These are phyloP conservation scores for Chlamydomonas sp. DNA, from an alignment of 139 green algal species.

Conservation along the genomic window DNA sequence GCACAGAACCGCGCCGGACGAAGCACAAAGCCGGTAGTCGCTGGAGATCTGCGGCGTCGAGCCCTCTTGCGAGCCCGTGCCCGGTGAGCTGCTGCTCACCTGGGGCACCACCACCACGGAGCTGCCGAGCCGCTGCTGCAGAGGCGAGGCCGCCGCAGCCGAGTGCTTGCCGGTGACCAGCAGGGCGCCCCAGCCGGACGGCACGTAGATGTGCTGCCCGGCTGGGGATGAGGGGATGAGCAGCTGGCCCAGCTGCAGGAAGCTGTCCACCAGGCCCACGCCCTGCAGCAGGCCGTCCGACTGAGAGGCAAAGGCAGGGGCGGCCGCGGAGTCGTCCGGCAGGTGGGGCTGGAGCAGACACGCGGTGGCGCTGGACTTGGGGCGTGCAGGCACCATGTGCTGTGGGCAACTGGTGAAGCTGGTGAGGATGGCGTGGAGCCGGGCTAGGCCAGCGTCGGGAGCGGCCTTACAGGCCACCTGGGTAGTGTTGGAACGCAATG, in stretches of 20 bases:
- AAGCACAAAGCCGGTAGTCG: slow-evolving; percentile 57
- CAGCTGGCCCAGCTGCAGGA: slow-evolving; percentile 66
- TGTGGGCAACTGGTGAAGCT: no score
- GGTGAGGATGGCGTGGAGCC: no score
- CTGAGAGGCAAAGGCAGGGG: not conserved
- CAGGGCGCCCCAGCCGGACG: slow-evolving; percentile 56
- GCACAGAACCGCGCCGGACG: slow-evolving; percentile 18
- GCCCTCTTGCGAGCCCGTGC: not conserved
- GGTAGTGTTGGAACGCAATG: no score
- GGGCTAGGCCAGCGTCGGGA: no score
- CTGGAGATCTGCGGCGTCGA: slow-evolving; percentile 31
- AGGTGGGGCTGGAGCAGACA: slow-evolving; percentile 14
- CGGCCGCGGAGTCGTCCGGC: not conserved
- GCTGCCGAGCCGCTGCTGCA: not conserved
- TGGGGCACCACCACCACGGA: not conserved
- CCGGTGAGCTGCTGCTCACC: not conserved
- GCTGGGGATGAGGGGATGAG: slow-evolving; percentile 36
- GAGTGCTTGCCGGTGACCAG: not conserved
- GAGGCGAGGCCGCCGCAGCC: not conserved
- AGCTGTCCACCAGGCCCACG: slow-evolving; percentile 57
- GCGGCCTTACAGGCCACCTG: no score
- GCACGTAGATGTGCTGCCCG: slow-evolving; percentile 60
- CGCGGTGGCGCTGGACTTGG: not conserved
- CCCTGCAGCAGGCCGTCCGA: slow-evolving; percentile 49
- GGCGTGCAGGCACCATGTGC: no score